Base-by-base conservation (phyloP, 2,329 filamentous ascomycete genomes). In the Neofusicoccum ribis region DNA sequence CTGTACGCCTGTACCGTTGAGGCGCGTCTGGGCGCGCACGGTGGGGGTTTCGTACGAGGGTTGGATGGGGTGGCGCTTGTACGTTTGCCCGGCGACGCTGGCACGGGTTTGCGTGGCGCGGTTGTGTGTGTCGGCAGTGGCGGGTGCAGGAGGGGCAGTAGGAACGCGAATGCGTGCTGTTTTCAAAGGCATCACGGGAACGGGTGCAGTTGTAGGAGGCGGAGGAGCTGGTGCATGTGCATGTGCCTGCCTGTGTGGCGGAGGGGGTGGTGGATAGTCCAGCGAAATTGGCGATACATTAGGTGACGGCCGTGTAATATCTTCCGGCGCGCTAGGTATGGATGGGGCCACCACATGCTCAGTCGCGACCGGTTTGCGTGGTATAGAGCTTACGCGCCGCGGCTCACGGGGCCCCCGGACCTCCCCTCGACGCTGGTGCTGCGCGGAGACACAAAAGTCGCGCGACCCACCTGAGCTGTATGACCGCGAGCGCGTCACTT, bases 1-100 rank as follows among this genome's bases (percentile, higher is more conserved):
- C 20, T 56, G 63, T 15, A 64, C 63, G 14, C 63, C 63, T 6
- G 31, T 64, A 3, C 63, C 63, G 23, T 59, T 50, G 8, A 64
- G 31, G 15, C 63, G 27, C 12, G 62, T 64, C 9, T 49, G n/a
- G 31, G 34, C 62, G 2, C 39, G 43, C 12, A 63, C 36, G 1
- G 60, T 11, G 3, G 41, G 50, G 14, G 62, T 56, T 52, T 58
- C 43, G 20, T 50, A 50, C 8, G 49, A 44, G 15, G 50, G 60
- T 49, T 46, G 47, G 23, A 63, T 54, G 2, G 60, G 47, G 3
- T 63, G 60, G 20, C 49, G 37, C n/a, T 41, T 34, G 49, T 36
- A 51, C 41, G 43, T 7, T 31, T 31, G 5, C 7, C n/a, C 37
- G 34, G 15, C 49, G 49, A 39, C 52, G 17, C 14, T 43, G 17